Evolutionary conservation across 768 basidiomycete species (phyloP).

Genomic region (Leccinum arenicola): DNA sequence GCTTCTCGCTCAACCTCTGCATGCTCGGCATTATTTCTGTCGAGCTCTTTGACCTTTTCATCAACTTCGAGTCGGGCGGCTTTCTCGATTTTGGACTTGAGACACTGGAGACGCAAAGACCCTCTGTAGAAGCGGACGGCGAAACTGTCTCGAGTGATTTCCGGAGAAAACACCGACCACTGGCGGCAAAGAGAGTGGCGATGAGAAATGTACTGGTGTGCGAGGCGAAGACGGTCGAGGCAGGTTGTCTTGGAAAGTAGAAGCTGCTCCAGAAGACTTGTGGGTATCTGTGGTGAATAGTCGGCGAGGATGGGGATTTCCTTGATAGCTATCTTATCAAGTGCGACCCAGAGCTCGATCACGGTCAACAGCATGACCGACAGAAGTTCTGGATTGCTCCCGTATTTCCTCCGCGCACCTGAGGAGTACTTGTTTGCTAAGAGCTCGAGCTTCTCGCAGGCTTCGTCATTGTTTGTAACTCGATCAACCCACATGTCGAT

Average conservation of each 20-base stretch:
- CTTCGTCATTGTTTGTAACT: conserved; percentile 6
- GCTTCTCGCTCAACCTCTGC: neutral
- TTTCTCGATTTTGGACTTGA: conserved; percentile 29
- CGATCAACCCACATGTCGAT: conserved; percentile 33
- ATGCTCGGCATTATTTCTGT: neutral
- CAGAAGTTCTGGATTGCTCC: conserved; percentile 30
- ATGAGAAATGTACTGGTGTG: conserved; percentile 29
- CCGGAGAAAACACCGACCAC: conserved; percentile 32
- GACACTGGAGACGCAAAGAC: conserved; percentile 20
- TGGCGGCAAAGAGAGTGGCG: conserved; percentile 20
- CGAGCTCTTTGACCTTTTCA: neutral
- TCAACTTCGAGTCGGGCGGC: neutral
- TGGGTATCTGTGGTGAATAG: conserved; percentile 31
- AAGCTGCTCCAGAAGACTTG: conserved; percentile 17
- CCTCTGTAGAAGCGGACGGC: conserved; percentile 33
- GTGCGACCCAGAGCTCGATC: conserved; percentile 33
- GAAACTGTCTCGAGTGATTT: conserved; percentile 24
- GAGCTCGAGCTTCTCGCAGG: conserved; percentile 15
- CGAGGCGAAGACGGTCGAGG: conserved; percentile 25
- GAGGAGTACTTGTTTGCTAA: conserved; percentile 26
- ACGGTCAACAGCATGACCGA: conserved; percentile 40
- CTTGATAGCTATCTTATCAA: conserved; percentile 19
- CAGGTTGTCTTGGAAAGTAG: conserved; percentile 26
- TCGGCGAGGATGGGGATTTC: conserved; percentile 2
- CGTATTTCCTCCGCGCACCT: conserved; percentile 14